phyloP scores from a whole-genome alignment of 768 basidiomycete genomes.

The Tremella fuciformis region DNA sequence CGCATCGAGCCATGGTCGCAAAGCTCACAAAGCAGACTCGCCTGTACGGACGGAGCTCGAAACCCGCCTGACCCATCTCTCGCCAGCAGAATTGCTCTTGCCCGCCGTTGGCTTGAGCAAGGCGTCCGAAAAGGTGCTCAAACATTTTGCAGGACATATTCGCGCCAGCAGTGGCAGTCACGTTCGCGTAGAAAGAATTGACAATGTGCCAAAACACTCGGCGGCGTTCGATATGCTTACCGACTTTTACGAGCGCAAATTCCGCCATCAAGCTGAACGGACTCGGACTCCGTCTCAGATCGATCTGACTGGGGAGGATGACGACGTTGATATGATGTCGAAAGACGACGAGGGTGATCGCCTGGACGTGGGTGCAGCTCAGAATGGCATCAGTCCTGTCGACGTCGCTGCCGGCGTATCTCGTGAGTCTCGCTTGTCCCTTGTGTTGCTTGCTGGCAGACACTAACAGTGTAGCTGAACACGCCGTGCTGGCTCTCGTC shows the following conservation, averaged over 20 bases:
- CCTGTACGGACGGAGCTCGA: conserved; percentile 82
- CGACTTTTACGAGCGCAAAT: conserved; percentile 23
- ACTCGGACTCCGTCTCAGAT: conserved; percentile 8
- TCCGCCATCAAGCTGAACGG: conserved; percentile 4
- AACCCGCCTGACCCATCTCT: conserved; percentile 82
- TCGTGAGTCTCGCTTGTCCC: conserved; percentile 14
- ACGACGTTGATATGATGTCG: conserved; percentile 5
- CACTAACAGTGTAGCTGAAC: conserved; percentile 28
- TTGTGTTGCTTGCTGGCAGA: not conserved
- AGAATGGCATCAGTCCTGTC: conserved; percentile 20
- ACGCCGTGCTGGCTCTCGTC: conserved; percentile 36
- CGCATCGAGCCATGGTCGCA: not conserved
- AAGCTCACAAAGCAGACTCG: conserved; percentile 58
- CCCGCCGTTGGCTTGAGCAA: conserved; percentile 62
- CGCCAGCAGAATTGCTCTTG: conserved; percentile 76
- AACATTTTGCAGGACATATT: conserved; percentile 58
- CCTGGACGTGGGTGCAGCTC: conserved; percentile 6
- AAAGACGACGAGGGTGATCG: conserved; percentile 4
- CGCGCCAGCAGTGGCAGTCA: conserved; percentile 55
- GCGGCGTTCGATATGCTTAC: conserved; percentile 62
- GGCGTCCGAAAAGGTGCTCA: conserved; percentile 71
- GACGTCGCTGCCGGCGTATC: conserved; percentile 31
- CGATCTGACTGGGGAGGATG: conserved; percentile 24
- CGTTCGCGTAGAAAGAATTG: conserved; percentile 65
- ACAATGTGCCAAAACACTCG: conserved; percentile 60